Base-by-base conservation (phyloP, 1,139 yeast genomes). In the Zygosaccharomyces sapae region DNA sequence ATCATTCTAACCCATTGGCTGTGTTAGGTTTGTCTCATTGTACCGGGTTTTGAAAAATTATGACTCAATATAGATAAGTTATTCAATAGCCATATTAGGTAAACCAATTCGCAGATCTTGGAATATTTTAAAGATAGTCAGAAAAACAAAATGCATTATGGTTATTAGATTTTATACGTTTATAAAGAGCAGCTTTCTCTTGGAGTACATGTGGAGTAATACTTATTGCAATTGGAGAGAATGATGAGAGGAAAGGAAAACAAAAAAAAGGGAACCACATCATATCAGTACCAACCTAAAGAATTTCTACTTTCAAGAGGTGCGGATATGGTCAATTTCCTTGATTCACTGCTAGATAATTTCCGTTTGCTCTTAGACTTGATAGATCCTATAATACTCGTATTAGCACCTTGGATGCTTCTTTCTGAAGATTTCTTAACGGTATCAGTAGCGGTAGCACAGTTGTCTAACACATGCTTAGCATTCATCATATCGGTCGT, bases 261-360 rank as follows among this genome's bases (percentile, higher is more conserved):
- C 3, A 36, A 36, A 20, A 34, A 34, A 33, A 13, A 33, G 4
- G 9, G 16, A 33, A 33, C 16, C 22, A 18, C 10, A 18, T 18
- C 8, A 18, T 18, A 20, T 35, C 9, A 8, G 9, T 19, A 29
- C 50, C 50, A 47, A 8, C 50, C 50, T 20, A 47, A 27, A 16
- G 50, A 47, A 34, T 47, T 47, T 24, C 43, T 43, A 10, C 47
- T 43, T 6, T 20, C 35, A 2, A 47, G 37, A 2, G 50, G 50
- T 16, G 45, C 48, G 4, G 50, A 47, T 4, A 47, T 47, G 12
- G 29, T 33, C 6, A 45, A 29, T 9, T 45, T 47, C 24, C 38
- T 33, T 27, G 46, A 27, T 7, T 45, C 50, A 19, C 37, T 33
- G 18, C 27, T 31, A 13, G 48, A 25, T 38, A 38, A 33, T 9